Conservation (phyloP, 2,329 filamentous ascomycete species). For the Cytospora paraplurivora region DNA sequence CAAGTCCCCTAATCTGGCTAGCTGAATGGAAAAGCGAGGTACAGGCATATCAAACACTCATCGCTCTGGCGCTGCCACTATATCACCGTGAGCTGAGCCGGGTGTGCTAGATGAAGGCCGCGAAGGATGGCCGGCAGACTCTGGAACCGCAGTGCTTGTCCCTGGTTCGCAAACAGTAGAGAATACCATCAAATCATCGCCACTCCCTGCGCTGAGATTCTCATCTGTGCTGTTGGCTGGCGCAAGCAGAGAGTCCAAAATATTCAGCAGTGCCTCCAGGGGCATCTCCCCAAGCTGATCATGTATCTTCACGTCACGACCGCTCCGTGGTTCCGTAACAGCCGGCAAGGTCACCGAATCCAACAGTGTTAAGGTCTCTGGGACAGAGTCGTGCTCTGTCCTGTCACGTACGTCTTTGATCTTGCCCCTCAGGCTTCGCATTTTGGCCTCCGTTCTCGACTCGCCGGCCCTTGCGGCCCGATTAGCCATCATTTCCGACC, state of each 20-base stretch:
- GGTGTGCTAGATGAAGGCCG: too few relatives aligned
- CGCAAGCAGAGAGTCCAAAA: background rate
- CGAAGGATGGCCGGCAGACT: too few relatives aligned
- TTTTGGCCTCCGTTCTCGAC: background rate
- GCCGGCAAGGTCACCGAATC: conserved; percentile 13
- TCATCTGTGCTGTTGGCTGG: background rate
- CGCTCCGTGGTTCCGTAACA: conserved; percentile 2
- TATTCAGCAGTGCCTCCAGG: conserved; percentile 2
- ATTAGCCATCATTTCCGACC: background rate
- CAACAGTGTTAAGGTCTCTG: conserved; percentile 1
- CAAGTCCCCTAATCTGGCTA: too few relatives aligned
- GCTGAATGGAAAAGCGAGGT: too few relatives aligned
- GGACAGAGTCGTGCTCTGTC: background rate
- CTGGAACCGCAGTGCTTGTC: too few relatives aligned
- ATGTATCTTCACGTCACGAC: conserved; percentile 3
- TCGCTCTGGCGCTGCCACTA: too few relatives aligned
- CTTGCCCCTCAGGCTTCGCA: conserved; percentile 1
- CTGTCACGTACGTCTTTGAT: conserved; percentile 11
- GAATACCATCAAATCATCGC: background rate
- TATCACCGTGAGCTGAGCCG: too few relatives aligned
- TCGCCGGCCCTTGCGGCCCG: background rate
- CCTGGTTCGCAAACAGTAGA: too few relatives aligned
- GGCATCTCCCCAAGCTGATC: background rate
- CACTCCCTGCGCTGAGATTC: too few relatives aligned
- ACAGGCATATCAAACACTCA: too few relatives aligned